phyloP scores from a whole-genome alignment of 2,329 filamentous ascomycete genomes.

The Lachnellula suecica region DNA sequence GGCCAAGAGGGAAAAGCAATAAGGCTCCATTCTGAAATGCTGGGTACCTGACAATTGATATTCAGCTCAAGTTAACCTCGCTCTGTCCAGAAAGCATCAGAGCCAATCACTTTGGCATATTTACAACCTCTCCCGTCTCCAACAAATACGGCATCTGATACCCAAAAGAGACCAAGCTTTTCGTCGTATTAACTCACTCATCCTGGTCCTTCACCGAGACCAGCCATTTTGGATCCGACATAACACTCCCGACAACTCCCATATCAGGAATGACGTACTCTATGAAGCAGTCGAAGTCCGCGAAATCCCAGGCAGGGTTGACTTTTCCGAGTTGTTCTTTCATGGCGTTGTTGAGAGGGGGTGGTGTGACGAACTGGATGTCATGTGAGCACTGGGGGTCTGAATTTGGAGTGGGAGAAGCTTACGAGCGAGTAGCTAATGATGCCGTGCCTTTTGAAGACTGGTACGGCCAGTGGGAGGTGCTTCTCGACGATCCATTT shows the following conservation, averaged over 20 bases:
- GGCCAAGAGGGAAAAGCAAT: no score
- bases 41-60: no score
- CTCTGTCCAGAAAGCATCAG: no score
- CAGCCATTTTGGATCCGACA: conserved; percentile 30
- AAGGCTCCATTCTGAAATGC: not conserved
- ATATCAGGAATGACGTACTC: conserved; percentile 28
- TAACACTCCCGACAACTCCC: conserved; percentile 21
- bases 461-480: conserved; percentile 27
- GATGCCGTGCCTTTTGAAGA: conserved; percentile 31
- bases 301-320: conserved; percentile 15
- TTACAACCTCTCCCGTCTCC: conserved; percentile 28
- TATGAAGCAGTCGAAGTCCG: conserved; percentile 32
- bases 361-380: conserved; percentile 26
- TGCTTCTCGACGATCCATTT: conserved; percentile 34
- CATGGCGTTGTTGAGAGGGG: conserved; percentile 20
- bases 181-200: conserved; percentile 31
- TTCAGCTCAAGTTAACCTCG: no score
- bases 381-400: conserved; percentile 4
- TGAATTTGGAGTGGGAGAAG: not conserved
- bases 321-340: conserved; percentile 18
- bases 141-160: conserved; percentile 28
- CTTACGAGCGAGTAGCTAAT: conserved; percentile 29
- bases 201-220: conserved; percentile 28
- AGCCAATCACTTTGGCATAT: conserved; percentile 9
- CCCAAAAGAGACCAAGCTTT: conserved; percentile 28